Evolutionary conservation across 2,329 filamentous ascomycete genomes (phyloP), one percentile per base, ranked within the genome.

Genomic region (Lachnellula arida): DNA sequence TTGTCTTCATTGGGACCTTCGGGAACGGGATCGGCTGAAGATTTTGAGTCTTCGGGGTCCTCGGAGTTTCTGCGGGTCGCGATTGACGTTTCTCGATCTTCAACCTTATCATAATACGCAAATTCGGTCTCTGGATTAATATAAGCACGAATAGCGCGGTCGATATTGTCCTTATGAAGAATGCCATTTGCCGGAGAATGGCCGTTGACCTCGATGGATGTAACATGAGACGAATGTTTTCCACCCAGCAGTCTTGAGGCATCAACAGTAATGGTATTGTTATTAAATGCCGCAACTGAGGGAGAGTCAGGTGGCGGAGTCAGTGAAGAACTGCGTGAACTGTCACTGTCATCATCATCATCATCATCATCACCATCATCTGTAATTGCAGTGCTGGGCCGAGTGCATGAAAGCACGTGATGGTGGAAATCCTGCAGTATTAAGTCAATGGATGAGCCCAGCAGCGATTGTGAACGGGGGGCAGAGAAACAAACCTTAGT

Each of bases 401-500:
- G 53, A 51, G 53, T 60, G 54, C 65, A 68, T 49, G 53, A 53
- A 19, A 58, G 57, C 65, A 68, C 64, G 63, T 69, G 67, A 65
- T 64, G 51, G 6, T 56, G 50, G 56, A 63, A 66, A 51, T 66
- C 59, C 67, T 68, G 56, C 9, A 12, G 28, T 48, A 61, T 52
- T 47, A 60, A 54, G 57, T 67, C 56, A 66, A 56, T 58, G 57
- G 49, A 48, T 17, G 44, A 34, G 46, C 19, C 46, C 44, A 35
- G 44, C 15, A 37, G 43, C 35, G 52, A 53, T 47, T 37, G 39
- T 15, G 25, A 46, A 5, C 28, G 11, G 44, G 11, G 12, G 7
- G 23, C 19, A 46, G 28, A n/a, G 35, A 12, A 22, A 54, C 51
- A 22, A 25, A 61, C 59, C 48, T 53, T 51, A 19, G 50, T 37